Evolutionary conservation across 2,329 filamentous ascomycete species (phyloP).

Genomic region (Xylaria sp.): DNA sequence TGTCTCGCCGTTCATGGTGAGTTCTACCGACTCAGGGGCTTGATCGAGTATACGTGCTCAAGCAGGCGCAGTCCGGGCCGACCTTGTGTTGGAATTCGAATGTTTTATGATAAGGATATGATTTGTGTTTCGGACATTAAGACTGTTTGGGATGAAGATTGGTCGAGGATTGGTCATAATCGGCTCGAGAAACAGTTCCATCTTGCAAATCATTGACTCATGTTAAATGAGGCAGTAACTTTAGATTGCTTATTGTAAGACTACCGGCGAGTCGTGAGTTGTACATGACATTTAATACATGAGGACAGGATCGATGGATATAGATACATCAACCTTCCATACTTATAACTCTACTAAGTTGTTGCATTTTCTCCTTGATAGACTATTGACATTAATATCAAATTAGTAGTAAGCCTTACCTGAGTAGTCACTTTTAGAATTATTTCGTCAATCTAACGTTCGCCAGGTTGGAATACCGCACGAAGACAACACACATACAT

Average conservation of each 20-base stretch:
- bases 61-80: not conserved
- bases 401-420: not conserved
- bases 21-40: too few species aligned
- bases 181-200: not conserved
- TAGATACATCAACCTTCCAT: too few species aligned
- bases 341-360: not conserved
- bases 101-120: not conserved
- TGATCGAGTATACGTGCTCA: too few species aligned
- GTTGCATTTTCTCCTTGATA: not conserved
- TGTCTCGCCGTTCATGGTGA: too few species aligned
- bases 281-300: not conserved
- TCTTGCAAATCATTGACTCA: not conserved
- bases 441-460: not conserved
- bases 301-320: not conserved
- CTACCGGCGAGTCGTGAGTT: not conserved
- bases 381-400: not conserved
- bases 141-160: not conserved
- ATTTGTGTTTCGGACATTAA: not conserved
- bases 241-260: not conserved
- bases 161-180: too few species aligned
- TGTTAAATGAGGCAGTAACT: not conserved
- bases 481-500: not conserved
- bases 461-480: not conserved
- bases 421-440: not conserved
- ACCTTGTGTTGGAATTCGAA: not conserved